Base-by-base conservation (phyloP, 306 rosid genomes). In the Malus orientalis region DNA sequence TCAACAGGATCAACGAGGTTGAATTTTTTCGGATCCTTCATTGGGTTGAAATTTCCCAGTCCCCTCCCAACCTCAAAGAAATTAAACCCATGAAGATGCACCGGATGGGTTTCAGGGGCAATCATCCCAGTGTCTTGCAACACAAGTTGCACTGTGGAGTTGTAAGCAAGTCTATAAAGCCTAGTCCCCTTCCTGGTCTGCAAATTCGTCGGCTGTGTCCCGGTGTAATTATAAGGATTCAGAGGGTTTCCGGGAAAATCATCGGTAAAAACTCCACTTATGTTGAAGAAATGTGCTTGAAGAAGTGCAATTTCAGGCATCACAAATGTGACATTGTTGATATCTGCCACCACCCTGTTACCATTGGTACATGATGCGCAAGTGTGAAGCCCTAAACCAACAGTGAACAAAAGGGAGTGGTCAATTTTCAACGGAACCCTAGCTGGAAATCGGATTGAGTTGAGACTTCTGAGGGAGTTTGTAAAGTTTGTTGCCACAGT, bases 121-220 rank as follows among this genome's bases (percentile, higher is more conserved):
- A 93, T 77, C 93, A 91, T 87, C 74, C 91, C 93, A 5, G 98
- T 93, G 63, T 88, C 98, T 68, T 93, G 98, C 77, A 93, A 82
- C 3, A 93, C 96, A 40, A 93, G 13, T 20, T 93, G 87, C 32
- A 93, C 97, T 1, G 97, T 93, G 0, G 93, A 84, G 79, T 91
- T 89, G 44, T 93, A 93, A 27, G 87, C 71, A 66, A 93, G 89
- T 71, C 98, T 89, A 60, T 89, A 93, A 8, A 91, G 80, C 82
- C 85, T 87, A 25, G 96, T 91, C 38, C 98, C 98, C 8, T 11
- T 87, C 58, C 22, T 80, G 7, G 98, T 91, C 61, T 73, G 78
- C 27, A 93, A 65, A 69, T 89, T 93, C 44, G 78, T 6, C 2
- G 92, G 91, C 45, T 83, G 93, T 18, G 79, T 72, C 29, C 92